phyloP scores from a whole-genome alignment of 2,329 filamentous ascomycete genomes.

The Fusarium brevicatenulatum region DNA sequence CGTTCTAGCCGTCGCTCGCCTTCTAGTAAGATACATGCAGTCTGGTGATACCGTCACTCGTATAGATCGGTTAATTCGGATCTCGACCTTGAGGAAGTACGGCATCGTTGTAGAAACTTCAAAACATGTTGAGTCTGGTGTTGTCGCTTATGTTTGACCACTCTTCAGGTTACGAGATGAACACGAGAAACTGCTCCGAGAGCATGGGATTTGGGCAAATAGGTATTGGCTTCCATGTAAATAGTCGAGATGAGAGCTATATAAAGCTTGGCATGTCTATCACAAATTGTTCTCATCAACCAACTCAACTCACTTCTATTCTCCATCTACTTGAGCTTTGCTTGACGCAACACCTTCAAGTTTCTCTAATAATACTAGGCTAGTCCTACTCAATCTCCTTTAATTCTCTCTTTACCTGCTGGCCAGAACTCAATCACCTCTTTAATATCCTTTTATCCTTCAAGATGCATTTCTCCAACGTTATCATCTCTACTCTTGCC shows the following conservation, averaged over 20 bases:
- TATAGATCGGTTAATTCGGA: background rate
- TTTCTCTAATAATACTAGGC: background rate
- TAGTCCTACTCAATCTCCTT: background rate
- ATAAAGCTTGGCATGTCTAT: background rate
- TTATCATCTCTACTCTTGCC: slow-evolving; percentile 9
- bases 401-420: slow-evolving; percentile 1
- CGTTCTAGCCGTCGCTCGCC: background rate
- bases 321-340: slow-evolving; percentile 1
- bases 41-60: background rate
- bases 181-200: background rate
- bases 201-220: background rate
- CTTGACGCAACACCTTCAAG: slow-evolving; percentile 12
- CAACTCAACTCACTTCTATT: background rate
- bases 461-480: slow-evolving; percentile 19
- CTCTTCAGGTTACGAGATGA: background rate
- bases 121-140: background rate
- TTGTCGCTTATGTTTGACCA: background rate
- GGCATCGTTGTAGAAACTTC: background rate
- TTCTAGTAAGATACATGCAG: background rate
- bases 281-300: background rate
- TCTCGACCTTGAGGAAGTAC: background rate
- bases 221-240: background rate
- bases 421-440: background rate
- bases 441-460: background rate
- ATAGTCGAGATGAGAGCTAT: background rate